Percentiles rank a stretch among this genome's conserved stretches.
Conservation (phyloP, 2,329 filamentous ascomycete species). For the Cladosporium sp. region DNA sequence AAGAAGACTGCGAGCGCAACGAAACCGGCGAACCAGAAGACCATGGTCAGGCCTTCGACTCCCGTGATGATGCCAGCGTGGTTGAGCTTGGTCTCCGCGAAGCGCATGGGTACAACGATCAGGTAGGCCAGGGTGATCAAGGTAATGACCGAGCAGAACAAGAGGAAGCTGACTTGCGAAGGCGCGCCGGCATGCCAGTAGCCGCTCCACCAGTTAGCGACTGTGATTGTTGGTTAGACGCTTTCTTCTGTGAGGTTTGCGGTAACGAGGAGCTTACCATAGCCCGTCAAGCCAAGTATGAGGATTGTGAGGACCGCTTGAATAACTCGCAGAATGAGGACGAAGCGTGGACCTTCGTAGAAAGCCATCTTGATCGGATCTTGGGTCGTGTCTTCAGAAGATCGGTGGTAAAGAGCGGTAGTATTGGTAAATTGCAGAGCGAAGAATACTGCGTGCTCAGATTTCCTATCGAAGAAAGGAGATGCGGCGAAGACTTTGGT, state of each 20-base stretch:
- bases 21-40: constrained; percentile 90
- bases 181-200: constrained; percentile 58
- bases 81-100: constrained; percentile 50
- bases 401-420: not conserved
- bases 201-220: constrained; percentile 55
- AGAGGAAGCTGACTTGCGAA: constrained; percentile 69
- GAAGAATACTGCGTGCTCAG: not conserved
- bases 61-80: constrained; percentile 67
- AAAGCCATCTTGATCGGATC: constrained; percentile 42
- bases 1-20: constrained; percentile 72
- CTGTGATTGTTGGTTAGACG: constrained; percentile 43
- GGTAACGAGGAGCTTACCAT: constrained; percentile 56
- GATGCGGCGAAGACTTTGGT: not conserved
- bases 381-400: not conserved
- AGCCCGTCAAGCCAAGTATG: constrained; percentile 73
- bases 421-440: not conserved
- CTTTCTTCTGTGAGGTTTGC: not conserved
- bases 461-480: constrained; percentile 39
- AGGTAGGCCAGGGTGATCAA: constrained; percentile 70
- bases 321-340: constrained; percentile 65
- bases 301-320: constrained; percentile 71
- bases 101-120: constrained; percentile 59
- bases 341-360: constrained; percentile 44
- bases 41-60: constrained; percentile 71
- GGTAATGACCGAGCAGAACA: constrained; percentile 79